Conservation (phyloP, 1,284 basidiomycete genomes). For the Athelia sp. region DNA sequence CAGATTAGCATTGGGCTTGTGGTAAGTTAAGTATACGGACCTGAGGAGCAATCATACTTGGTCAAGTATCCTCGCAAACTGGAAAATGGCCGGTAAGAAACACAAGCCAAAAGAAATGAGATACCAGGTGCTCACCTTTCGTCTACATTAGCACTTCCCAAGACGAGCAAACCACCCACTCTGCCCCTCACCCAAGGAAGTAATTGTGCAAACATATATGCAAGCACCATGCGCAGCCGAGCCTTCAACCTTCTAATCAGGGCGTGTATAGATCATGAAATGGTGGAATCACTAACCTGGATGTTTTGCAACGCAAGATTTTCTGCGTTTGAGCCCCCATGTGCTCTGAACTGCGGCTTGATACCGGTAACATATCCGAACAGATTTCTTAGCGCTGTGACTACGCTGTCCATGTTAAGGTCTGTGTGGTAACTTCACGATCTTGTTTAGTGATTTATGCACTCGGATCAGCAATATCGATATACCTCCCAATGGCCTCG, state of each 20-base stretch:
- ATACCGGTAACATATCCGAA: slow-evolving; percentile 83
- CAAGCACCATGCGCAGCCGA: slow-evolving; percentile 90
- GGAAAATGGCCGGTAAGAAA: not conserved
- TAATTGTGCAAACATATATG: slow-evolving; percentile 96
- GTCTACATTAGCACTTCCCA: slow-evolving; percentile 97
- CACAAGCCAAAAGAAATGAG: not conserved
- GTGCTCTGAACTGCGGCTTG: slow-evolving; percentile 81
- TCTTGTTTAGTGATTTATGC: not conserved
- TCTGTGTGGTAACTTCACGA: slow-evolving; percentile 82
- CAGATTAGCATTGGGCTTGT: not conserved
- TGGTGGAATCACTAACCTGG: slow-evolving; percentile 46
- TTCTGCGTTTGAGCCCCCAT: slow-evolving; percentile 86
- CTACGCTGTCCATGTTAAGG: slow-evolving; percentile 93
- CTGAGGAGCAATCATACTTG: slow-evolving; percentile 93
- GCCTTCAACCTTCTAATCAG: slow-evolving; percentile 46
- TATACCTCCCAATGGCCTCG: slow-evolving; percentile 83
- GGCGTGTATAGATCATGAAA: not conserved
- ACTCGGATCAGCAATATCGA: slow-evolving; percentile 1
- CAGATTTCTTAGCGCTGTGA: slow-evolving; percentile 78
- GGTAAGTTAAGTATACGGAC: slow-evolving; percentile 28
- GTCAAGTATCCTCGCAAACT: slow-evolving; percentile 95
- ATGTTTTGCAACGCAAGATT: slow-evolving; percentile 98
- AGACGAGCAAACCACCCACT: slow-evolving; percentile 83
- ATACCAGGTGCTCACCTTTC: slow-evolving; percentile 72
- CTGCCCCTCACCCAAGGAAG: slow-evolving; percentile 90